Base-by-base conservation (phyloP, 2,329 filamentous ascomycete species). In the Xylaria sp. region DNA sequence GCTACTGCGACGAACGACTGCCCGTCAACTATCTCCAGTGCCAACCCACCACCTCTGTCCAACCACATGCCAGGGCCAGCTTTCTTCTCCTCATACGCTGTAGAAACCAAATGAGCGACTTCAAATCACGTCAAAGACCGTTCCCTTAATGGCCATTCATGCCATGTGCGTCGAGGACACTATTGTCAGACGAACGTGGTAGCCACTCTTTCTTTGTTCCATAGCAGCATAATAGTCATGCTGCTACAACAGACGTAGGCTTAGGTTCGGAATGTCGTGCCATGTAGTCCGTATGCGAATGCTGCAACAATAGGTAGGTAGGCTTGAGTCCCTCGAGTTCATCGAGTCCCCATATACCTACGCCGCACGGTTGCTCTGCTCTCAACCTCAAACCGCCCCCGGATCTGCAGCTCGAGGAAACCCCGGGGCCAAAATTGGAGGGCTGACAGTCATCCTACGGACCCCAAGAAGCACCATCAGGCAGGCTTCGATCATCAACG, bases 1-100 rank as follows among this genome's bases (percentile, higher is more conserved):
- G 68, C 69, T 72, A 68, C 67, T 66, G 64, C 62, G 68, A 70
- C 66, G 63, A 67, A 68, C 67, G 59, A 69, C 65, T 34, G 59
- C 63, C 61, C 66, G 60, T 63, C 56, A 62, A 62, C 60, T n/a
- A 62, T 61, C 55, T 57, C 63, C 58, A 54, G 50, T 61, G 51
- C 53, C 50, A 61, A 60, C 57, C 57, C 57, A 46, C 54, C 54
- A 13, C 48, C 41, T 57, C 63, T 63, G 59, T 61, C 67, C 67
- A 70, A 70, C 68, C 67, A 70, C 55, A 54, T 50, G n/a, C 48
- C 58, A 53, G 50, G 42, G 56, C 54, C 57, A 54, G 60, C 57
- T 51, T 56, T 62, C 55, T 58, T 52, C 54, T 57, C 52, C 29
- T 34, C 46, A 52, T 54, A 49, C 53, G 56, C 44, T 55, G 50